Percentiles rank a stretch among this genome's conserved stretches.
Conservation (phyloP, 371 early-diverging fungal species). For the Catenaria anguillulae region DNA sequence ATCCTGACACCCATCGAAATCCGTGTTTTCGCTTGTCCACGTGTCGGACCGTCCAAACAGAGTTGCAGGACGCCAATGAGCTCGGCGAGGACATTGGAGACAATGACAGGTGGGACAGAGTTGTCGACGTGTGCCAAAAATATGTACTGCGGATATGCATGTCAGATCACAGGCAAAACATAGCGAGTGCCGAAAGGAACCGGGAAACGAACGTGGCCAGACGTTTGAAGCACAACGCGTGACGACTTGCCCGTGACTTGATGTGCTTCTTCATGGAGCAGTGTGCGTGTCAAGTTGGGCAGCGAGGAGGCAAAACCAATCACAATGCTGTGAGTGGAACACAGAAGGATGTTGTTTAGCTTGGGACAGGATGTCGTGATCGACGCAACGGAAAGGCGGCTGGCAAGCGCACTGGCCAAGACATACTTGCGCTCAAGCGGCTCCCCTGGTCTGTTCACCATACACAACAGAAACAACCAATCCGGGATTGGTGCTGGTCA, state of each 20-base stretch:
- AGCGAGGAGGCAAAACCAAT: constrained; percentile 35
- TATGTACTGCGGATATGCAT: constrained; percentile 19
- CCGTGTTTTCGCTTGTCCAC: constrained; percentile 35
- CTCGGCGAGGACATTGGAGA: constrained; percentile 28
- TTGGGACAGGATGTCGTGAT: neutral
- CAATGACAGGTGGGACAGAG: constrained; percentile 18
- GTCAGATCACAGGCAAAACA: no score
- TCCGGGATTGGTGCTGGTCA: no score
- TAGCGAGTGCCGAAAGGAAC: no score
- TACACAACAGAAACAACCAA: no score
- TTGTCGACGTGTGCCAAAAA: constrained; percentile 32
- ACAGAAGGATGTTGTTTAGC: no score
- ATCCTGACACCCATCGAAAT: constrained; percentile 33
- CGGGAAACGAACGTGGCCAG: constrained; percentile 24
- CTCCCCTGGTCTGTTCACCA: constrained; percentile 16
- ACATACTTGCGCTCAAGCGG: constrained; percentile 17
- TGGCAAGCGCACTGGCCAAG: no score
- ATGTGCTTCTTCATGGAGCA: constrained; percentile 31
- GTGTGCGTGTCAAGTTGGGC: constrained; percentile 30
- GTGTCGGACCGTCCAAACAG: constrained; percentile 28
- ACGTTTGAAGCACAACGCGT: constrained; percentile 26
- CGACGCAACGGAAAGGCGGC: neutral
- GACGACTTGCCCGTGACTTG: constrained; percentile 27
- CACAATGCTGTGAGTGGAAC: constrained; percentile 22
- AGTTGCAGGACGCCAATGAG: constrained; percentile 23